A percentile compares a stretch with the other conserved stretches of the same genome.
Conservation (phyloP, 2,329 filamentous ascomycete genomes). For the Teratosphaeriaceae sp. region DNA sequence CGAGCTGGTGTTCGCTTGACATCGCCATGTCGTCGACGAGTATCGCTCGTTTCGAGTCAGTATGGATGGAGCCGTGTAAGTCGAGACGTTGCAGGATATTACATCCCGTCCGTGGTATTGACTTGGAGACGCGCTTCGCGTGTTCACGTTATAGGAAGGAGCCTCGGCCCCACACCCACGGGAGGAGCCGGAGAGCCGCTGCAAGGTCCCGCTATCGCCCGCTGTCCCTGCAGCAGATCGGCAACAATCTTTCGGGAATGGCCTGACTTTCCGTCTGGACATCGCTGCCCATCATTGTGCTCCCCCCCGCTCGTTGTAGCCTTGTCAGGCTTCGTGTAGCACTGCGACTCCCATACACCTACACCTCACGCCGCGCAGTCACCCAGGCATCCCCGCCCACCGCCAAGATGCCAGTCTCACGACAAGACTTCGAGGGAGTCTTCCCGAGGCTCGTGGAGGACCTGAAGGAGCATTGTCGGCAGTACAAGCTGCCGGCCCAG, state of each 20-base stretch:
- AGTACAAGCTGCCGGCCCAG: conserved; percentile 76
- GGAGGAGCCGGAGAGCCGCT: too few species aligned
- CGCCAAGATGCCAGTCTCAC: conserved; percentile 59
- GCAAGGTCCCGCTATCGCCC: too few species aligned
- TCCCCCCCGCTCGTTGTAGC: too few species aligned
- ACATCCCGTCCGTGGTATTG: too few species aligned
- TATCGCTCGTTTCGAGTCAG: too few species aligned
- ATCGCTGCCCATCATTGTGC: conserved; percentile 2
- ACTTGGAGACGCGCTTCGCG: too few species aligned
- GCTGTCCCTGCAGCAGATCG: too few species aligned
- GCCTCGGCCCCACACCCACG: too few species aligned
- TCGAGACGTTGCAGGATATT: neutral
- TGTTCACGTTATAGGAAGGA: too few species aligned
- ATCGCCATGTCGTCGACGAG: conserved; percentile 27
- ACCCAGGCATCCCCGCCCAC: neutral
- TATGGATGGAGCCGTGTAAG: neutral
- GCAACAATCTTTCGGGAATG: neutral
- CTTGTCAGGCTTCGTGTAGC: too few species aligned
- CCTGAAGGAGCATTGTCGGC: conserved; percentile 68
- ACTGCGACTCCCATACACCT: too few species aligned
- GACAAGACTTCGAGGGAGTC: conserved; percentile 81
- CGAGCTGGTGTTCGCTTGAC: conserved; percentile 40
- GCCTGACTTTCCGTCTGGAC: neutral
- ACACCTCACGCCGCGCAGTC: neutral
- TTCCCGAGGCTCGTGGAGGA: conserved; percentile 82